These are phyloP conservation scores for Apophysomyces variabilis DNA, from an alignment of 371 early-diverging fungal genomes.

Conservation along the genomic window DNA sequence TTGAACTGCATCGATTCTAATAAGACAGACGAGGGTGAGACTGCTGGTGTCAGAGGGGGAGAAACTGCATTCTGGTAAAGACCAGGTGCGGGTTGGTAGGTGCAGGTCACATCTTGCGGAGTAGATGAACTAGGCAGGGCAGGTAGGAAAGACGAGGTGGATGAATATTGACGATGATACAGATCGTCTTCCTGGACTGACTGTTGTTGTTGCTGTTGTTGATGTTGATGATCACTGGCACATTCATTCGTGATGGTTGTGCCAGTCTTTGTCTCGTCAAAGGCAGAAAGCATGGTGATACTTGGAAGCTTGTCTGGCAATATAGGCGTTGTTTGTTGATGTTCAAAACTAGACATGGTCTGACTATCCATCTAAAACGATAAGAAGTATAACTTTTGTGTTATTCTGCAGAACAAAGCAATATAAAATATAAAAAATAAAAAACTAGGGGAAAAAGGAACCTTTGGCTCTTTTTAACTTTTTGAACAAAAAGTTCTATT, in stretches of 20 bases:
- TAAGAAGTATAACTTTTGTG: not conserved
- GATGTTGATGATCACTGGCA: not conserved
- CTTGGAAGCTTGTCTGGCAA: constrained; percentile 29
- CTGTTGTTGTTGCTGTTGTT: constrained; percentile 4
- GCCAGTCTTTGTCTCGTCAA: constrained; percentile 15
- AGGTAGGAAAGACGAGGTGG: constrained; percentile 17
- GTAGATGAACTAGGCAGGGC: constrained; percentile 12
- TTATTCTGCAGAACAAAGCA: constrained; percentile 1
- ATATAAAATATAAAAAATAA: not conserved
- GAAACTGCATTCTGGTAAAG: constrained; percentile 27
- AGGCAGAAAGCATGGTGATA: constrained; percentile 25
- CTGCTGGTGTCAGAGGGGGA: constrained; percentile 35
- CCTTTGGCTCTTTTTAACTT: not conserved
- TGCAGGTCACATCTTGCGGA: constrained; percentile 11
- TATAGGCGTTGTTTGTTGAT: constrained; percentile 26
- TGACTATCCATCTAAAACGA: not conserved
- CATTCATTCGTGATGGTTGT: not conserved
- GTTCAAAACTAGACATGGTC: constrained; percentile 19
- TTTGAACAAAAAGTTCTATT: constrained; percentile 15
- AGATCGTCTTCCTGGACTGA: constrained; percentile 6
- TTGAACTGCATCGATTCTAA: constrained; percentile 25
- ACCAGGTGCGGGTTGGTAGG: constrained; percentile 15
- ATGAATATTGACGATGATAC: constrained; percentile 12
- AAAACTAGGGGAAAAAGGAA: constrained; percentile 8
- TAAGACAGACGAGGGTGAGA: constrained; percentile 31